A percentile compares a stretch with the other conserved stretches of the same genome.
Conservation (phyloP, 441 rosid species). For the Jatropha multifida region DNA sequence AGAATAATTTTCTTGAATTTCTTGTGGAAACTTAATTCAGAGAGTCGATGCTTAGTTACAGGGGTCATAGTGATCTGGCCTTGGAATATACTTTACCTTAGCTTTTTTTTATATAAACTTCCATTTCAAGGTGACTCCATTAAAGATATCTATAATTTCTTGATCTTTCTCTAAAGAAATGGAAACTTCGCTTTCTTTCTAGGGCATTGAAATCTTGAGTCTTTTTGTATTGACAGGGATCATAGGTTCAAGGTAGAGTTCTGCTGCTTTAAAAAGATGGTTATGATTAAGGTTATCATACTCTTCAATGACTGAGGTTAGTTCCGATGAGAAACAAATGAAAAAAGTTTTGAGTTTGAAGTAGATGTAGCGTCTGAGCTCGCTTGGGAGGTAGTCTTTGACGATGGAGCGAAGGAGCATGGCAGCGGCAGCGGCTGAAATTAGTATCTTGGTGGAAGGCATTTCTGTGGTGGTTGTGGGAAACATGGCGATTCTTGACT, state of each 20-base stretch:
- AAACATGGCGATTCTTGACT: not conserved
- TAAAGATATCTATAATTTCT: slow-evolving; percentile 12
- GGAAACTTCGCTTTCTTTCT: slow-evolving; percentile 10
- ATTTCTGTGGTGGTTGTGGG: not conserved
- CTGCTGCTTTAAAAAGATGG: slow-evolving; percentile 36
- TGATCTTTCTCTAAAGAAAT: slow-evolving; percentile 10
- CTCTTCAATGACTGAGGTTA: slow-evolving; percentile 41
- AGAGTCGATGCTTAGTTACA: not conserved
- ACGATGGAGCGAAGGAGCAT: slow-evolving; percentile 39
- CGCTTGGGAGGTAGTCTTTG: slow-evolving; percentile 31
- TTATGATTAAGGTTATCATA: slow-evolving; percentile 36
- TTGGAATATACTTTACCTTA: not conserved
- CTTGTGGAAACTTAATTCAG: slow-evolving; percentile 14
- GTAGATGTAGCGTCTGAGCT: slow-evolving; percentile 30
- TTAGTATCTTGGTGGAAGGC: slow-evolving; percentile 19
- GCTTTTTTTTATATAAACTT: not conserved
- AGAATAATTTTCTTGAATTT: slow-evolving; percentile 40
- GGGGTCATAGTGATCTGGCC: not conserved
- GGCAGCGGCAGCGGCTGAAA: slow-evolving; percentile 34
- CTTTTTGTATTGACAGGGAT: slow-evolving; percentile 11
- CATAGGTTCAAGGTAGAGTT: slow-evolving; percentile 23
- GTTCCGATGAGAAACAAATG: slow-evolving; percentile 28
- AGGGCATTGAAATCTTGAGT: slow-evolving; percentile 11
- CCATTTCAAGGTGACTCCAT: slow-evolving; percentile 16
- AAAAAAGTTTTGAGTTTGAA: slow-evolving; percentile 28